Base-by-base conservation (phyloP, 2,329 filamentous ascomycete species). In the Cytospora leucostoma region DNA sequence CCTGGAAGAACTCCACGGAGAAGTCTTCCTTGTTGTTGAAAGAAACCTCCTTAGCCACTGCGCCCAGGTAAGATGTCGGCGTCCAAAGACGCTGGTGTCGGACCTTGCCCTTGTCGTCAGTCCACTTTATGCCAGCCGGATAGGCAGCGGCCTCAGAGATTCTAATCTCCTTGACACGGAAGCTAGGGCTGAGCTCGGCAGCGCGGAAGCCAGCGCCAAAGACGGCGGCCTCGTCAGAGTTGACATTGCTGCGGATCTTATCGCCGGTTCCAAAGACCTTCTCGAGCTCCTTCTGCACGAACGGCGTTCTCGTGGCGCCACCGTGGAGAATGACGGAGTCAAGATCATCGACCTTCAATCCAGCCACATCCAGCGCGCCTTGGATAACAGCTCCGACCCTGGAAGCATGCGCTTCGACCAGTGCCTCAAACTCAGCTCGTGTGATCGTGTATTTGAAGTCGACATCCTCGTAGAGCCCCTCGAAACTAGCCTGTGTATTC, bases 91-190 rank as follows among this genome's bases (percentile, higher is more conserved):
- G 90, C 78, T 97, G 92, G 70, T 88, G 86, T 71, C 88, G 86
- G 58, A 86, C 80, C 78, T 94, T 91, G 49, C 85, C 84, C 67
- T 90, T 87, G 63, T 85, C 82, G 65, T 80, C 81, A 44, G 80
- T 85, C 85, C 92, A 97, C 74, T 89, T 90, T 70, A 97, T 84
- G 62, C 88, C 87, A 34, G 90, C 84, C 2, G 88, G 80, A 74
- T 95, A 97, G 51, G 83, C 82, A 50, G 91, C 85, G 27, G 84
- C 86, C 70, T 99, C 95, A n/a, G 81, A 84, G 58, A 91, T 86
- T 64, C 91, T 85, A 68, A 99, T 99, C 73, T 98, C 95, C 83
- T 98, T 99, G 73, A 99, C 95, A 66, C 93, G 89, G 87, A 99
- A 99, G 74, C 91, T 94, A 49, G 94, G 93, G 77, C 92, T 97